Conservation (phyloP, 805 yeast genomes). For the Candida chilensis region DNA sequence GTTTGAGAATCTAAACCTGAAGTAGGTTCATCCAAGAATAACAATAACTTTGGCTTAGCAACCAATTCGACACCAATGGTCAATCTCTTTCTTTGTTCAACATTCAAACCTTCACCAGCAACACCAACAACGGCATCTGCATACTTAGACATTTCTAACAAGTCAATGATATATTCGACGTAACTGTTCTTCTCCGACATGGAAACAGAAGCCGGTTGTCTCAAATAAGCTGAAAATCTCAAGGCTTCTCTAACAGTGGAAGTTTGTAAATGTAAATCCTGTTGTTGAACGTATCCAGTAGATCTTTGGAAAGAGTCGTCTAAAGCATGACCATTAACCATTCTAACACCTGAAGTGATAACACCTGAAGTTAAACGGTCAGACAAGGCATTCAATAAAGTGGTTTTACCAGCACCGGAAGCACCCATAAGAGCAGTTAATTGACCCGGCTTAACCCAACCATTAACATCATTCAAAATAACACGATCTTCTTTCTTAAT, state of each 20-base stretch:
- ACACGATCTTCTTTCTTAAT: slow-evolving; percentile 53
- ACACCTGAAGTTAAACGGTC: slow-evolving; percentile 12
- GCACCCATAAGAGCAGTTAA: slow-evolving; percentile 60
- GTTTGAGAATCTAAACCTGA: slow-evolving; percentile 34
- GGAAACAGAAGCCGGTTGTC: slow-evolving; percentile 14
- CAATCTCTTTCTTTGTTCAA: slow-evolving; percentile 29
- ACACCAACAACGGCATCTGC: slow-evolving; percentile 22
- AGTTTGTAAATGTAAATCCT: slow-evolving; percentile 20
- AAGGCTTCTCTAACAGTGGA: slow-evolving; percentile 20
- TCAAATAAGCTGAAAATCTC: slow-evolving; percentile 14
- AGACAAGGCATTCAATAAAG: slow-evolving; percentile 15
- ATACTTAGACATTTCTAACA: slow-evolving; percentile 15
- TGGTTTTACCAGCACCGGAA: slow-evolving; percentile 20
- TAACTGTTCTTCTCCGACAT: slow-evolving; percentile 12
- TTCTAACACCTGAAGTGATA: slow-evolving; percentile 24
- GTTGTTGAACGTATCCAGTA: slow-evolving; percentile 23
- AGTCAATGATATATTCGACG: slow-evolving; percentile 14
- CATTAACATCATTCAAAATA: slow-evolving; percentile 58
- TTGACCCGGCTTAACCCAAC: slow-evolving; percentile 81
- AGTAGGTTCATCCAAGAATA: slow-evolving; percentile 32
- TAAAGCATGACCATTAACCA: slow-evolving; percentile 15
- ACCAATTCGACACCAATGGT: slow-evolving; percentile 32
- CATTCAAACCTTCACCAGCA: slow-evolving; percentile 26
- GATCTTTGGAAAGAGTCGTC: slow-evolving; percentile 20
- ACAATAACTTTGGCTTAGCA: slow-evolving; percentile 25